These are phyloP conservation scores for Colletotrichum sojae DNA, from an alignment of 2,329 filamentous ascomycete species.

Conservation along the genomic window DNA sequence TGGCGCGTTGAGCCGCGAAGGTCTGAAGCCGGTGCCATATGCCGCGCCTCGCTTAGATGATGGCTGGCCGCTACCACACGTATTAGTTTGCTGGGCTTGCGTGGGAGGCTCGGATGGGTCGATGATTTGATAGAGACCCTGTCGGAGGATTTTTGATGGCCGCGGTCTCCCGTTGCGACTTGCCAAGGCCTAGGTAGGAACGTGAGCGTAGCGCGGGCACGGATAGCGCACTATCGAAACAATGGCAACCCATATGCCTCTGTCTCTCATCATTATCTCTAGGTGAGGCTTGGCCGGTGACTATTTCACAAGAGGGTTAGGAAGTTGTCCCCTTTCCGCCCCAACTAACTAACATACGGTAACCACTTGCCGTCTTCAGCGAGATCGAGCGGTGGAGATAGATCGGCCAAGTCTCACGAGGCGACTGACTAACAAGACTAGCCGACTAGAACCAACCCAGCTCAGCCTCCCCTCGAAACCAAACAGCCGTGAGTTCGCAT, in stretches of 20 bases:
- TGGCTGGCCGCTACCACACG: not conserved
- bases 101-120: not conserved
- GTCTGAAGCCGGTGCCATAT: constrained; percentile 13
- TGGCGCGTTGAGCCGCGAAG: too few species aligned
- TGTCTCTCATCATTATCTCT: not conserved
- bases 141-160: constrained; percentile 21
- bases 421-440: not conserved
- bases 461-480: not conserved
- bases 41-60: constrained; percentile 5
- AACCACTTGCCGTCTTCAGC: constrained; percentile 11
- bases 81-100: too few species aligned
- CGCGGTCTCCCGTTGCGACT: not conserved
- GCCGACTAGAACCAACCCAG: too few species aligned
- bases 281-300: not conserved
- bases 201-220: constrained; percentile 15
- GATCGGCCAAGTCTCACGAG: constrained; percentile 4
- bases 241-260: constrained; percentile 3
- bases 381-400: not conserved
- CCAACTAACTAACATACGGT: too few species aligned
- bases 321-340: too few species aligned
- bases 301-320: not conserved
- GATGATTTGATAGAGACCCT: constrained; percentile 4
- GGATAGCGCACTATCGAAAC: constrained; percentile 30
- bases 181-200: not conserved
- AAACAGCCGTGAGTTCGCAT: not conserved